Evolutionary conservation across 1,284 basidiomycete genomes (phyloP), one percentile per base, ranked within the genome.

Genomic region (Ceratorhiza oryzae-sativae): DNA sequence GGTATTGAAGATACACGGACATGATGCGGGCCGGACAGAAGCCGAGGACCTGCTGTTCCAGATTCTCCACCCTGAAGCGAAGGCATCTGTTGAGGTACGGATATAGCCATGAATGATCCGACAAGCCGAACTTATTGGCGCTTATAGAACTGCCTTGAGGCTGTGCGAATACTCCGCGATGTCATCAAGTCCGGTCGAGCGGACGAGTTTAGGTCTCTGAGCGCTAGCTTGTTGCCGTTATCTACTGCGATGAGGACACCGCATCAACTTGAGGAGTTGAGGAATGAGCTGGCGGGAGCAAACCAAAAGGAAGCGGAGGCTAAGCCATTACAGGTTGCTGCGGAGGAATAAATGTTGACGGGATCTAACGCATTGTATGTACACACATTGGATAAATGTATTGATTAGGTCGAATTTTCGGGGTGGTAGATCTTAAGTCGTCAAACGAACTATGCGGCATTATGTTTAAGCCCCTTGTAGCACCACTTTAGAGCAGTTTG

Each of bases 31-130:
- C 25, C 45, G 71, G 41, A 84, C 84, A 30, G 88, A 90, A 73
- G 82, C 90, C 2, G 91, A 90, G 75, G 82, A 83, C 10, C 78
- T 86, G 1, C 70, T 90, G 39, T 89, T 92, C 77, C 82, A 82
- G 25, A 77, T 84, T 2, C 77, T 90, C 10, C 80, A 79, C 13
- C 81, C 83, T 2, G 84, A 84, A 1, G 82, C 85, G 0, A 75
- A 80, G 48, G 77, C 89, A 0, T 79, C 83, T 63, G 78, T 90
- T 74, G 77, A 84, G 79, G 92, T 91, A 72, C 67, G 67, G 55
- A 70, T 70, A 70, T 8, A 72, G 73, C 1, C 73, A 77, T 59
- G 58, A 46, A 77, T 23, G 18, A 41, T 46, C 20, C 58, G 46
- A 32, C 58, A 41, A 36, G 48, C 74, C 20, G 27, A 68, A 18